A percentile compares a stretch with the other conserved stretches of the same genome.
phyloP scores from a whole-genome alignment of 2,329 filamentous ascomycete genomes.

The Mycosphaerella sp. region DNA sequence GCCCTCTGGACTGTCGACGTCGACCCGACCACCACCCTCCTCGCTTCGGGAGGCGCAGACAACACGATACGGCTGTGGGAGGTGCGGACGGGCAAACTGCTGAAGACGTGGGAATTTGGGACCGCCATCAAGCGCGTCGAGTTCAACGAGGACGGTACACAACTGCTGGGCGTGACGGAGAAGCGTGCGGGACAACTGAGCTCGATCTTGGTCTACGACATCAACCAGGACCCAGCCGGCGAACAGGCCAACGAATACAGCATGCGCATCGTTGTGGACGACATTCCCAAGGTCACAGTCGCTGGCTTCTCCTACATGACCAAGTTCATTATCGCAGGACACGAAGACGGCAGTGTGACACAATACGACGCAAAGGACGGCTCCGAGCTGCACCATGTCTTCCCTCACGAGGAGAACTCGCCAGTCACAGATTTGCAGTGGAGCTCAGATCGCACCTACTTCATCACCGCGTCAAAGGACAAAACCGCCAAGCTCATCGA shows the following conservation, averaged over 20 bases:
- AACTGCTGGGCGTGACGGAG: constrained; percentile 90
- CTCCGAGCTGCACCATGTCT: constrained; percentile 72
- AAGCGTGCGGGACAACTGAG: constrained; percentile 96
- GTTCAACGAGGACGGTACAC: constrained; percentile 88
- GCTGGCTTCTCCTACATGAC: constrained; percentile 92
- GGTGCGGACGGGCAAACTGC: constrained; percentile 79
- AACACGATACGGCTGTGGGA: constrained; percentile 99
- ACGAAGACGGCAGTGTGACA: constrained; percentile 91
- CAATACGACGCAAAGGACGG: constrained; percentile 89
- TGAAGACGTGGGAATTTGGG: constrained; percentile 97
- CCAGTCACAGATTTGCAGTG: constrained; percentile 92
- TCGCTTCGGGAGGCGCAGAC: constrained; percentile 93
- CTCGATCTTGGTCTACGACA: constrained; percentile 87
- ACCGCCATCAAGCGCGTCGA: constrained; percentile 97
- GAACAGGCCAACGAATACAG: constrained; percentile 78
- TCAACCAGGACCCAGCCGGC: constrained; percentile 74
- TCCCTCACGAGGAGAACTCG: constrained; percentile 77
- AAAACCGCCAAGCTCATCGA: constrained; percentile 93
- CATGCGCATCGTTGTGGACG: constrained; percentile 78
- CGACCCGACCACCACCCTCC: constrained; percentile 82
- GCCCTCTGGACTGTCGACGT: constrained; percentile 99
- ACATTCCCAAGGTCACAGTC: constrained; percentile 94
- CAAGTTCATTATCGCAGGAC: constrained; percentile 95
- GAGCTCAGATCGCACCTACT: constrained; percentile 89
- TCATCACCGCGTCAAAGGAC: constrained; percentile 97